Conservation (phyloP, 768 basidiomycete genomes). For the Termitomyces sp. region DNA sequence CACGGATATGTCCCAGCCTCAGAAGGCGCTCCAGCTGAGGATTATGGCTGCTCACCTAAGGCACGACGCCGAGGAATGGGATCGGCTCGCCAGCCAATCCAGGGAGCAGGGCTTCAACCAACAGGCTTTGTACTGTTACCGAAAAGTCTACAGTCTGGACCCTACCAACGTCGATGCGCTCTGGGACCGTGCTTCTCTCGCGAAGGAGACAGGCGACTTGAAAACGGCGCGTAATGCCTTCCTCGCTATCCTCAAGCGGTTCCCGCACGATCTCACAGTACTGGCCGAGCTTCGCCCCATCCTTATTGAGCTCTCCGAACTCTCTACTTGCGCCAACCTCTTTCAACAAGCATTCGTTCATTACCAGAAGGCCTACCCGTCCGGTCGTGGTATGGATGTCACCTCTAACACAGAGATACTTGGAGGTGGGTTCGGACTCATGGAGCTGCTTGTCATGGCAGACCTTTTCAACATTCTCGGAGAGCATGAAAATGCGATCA, state of each 20-base stretch:
- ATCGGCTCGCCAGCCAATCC: constrained; percentile 67
- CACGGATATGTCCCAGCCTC: constrained; percentile 58
- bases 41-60: constrained; percentile 89
- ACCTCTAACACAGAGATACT: constrained; percentile 20
- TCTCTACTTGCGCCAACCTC: constrained; percentile 55
- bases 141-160: constrained; percentile 74
- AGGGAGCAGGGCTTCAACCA: constrained; percentile 71
- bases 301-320: constrained; percentile 68
- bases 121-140: constrained; percentile 89
- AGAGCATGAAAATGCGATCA: constrained; percentile 61
- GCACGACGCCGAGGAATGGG: constrained; percentile 86
- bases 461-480: constrained; percentile 76
- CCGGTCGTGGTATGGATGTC: constrained; percentile 28
- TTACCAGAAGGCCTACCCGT: constrained; percentile 47
- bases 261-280: constrained; percentile 76
- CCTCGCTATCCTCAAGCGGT: constrained; percentile 63
- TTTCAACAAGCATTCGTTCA: constrained; percentile 73
- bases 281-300: constrained; percentile 74
- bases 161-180: constrained; percentile 78
- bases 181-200: constrained; percentile 84
- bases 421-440: constrained; percentile 51
- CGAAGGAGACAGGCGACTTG: constrained; percentile 68
- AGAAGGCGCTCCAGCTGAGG: constrained; percentile 74
- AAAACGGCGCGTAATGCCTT: constrained; percentile 62
- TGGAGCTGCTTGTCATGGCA: constrained; percentile 78